Base-by-base conservation (phyloP, 108 stramenopile genomes). In the Discostella stelligeroides region DNA sequence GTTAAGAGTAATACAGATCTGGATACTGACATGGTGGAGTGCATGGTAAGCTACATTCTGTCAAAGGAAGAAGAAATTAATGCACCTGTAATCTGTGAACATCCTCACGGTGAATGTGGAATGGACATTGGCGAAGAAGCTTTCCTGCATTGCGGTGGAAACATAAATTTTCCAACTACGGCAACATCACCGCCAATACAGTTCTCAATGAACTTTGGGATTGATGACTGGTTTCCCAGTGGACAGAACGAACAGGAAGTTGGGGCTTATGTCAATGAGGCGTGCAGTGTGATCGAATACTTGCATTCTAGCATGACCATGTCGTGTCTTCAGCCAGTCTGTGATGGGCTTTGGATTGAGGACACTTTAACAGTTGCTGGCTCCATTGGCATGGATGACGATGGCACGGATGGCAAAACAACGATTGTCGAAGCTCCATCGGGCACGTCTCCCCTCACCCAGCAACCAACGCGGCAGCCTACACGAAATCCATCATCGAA, bases 21-120 rank as follows among this genome's bases (percentile, higher is more conserved):
- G 13, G 68, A 77, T 3, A 50, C 48, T 34, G 76, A 70, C 28
- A 64, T 34, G 11, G 25, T 77, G 13, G 13, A 42, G 47, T 77
- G 76, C 47, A 77, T 77, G 76, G 48, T 60, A 21, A 38, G 50
- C 12, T 70, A 65, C 55, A 73, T 77, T 45, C 14, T 51, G 40
- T 49, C 18, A 27, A 51, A 58, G 20, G 20, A 54, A 29, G 39
- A 13, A 40, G 14, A 14, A 6, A 24, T 9, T 8, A 20, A 61
- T 6, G 60, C 41, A 11, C 46, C 4, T 18, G 43, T 29, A 30
- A 62, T 54, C 43, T 77, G 76, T 38, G 40, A 43, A 21, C 21
- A 65, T 4, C 45, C 53, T 30, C 45, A 42, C 8, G 30, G 30
- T 21, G 56, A 41, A 51, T 77, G 76, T 23, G 55, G 37, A 4